Evolutionary conservation across 345 rosid genomes (phyloP).

Genomic region (Isatis tinctoria): DNA sequence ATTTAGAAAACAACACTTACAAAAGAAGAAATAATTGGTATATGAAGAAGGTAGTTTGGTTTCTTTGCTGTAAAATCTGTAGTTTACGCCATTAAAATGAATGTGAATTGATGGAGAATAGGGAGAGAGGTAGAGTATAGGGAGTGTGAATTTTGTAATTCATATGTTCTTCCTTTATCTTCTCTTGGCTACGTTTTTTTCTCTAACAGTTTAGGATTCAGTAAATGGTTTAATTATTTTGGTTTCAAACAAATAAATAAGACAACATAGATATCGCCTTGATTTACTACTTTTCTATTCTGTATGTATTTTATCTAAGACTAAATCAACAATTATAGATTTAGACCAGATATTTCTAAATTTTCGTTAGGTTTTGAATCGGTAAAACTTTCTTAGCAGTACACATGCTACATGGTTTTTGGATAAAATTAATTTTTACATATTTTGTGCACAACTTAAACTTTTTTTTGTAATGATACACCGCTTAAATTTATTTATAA

Average conservation of each 20-base stretch:
- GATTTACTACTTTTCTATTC: not conserved
- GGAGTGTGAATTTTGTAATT: not conserved
- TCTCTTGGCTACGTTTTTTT: not conserved
- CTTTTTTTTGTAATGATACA: no score
- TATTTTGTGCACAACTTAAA: no score
- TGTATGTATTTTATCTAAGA: not conserved
- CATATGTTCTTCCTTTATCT: not conserved
- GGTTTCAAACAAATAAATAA: not conserved
- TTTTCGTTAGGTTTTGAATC: conserved; percentile 1
- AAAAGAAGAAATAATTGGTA: not conserved
- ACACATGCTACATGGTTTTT: no score
- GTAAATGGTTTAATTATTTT: not conserved
- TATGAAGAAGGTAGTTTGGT: no score
- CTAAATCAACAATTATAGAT: not conserved
- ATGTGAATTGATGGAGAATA: not conserved
- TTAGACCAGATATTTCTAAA: not conserved
- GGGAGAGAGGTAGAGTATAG: not conserved
- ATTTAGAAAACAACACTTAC: not conserved
- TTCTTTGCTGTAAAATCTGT: not conserved
- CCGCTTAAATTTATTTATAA: no score
- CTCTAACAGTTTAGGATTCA: not conserved
- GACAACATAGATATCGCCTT: not conserved
- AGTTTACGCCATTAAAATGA: conserved; percentile 5
- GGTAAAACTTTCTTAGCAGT: no score
- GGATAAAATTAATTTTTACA: no score